Evolutionary conservation across 2,329 filamentous ascomycete genomes (phyloP).

Genomic region (Botryotinia calthae): DNA sequence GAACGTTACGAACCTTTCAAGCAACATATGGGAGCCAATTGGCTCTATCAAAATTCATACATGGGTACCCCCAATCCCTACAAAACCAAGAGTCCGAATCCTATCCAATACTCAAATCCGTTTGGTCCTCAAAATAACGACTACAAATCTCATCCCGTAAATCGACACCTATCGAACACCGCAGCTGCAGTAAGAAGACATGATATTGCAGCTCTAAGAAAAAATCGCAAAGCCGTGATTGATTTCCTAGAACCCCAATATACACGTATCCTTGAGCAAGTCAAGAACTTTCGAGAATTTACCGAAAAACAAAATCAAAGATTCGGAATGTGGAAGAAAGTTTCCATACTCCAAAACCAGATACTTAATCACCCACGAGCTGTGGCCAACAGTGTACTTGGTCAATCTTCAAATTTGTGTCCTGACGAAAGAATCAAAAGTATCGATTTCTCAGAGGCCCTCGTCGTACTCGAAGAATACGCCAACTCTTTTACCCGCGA

Average conservation of each 20-base stretch:
- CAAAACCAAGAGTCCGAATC: not conserved
- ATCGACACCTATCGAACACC: not conserved
- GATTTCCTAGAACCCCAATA: constrained; percentile 20
- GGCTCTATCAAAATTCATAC: not conserved
- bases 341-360: not conserved
- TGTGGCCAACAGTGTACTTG: too few species aligned
- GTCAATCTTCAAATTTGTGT: too few species aligned
- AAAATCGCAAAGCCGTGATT: not conserved
- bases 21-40: not conserved
- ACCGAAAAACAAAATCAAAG: not conserved
- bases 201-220: not conserved
- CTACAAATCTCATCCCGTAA: not conserved
- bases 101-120: not conserved
- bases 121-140: not conserved
- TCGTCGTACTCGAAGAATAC: constrained; percentile 11
- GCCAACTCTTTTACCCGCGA: constrained; percentile 14
- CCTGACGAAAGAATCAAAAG: not conserved
- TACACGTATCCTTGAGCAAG: not conserved
- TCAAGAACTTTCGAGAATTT: not conserved
- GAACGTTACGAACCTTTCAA: not conserved
- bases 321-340: not conserved
- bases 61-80: not conserved
- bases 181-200: not conserved
- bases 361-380: not conserved
- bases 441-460: not conserved